A percentile compares a stretch with the other conserved stretches of the same genome.
These are phyloP conservation scores for Aquilaria sinensis DNA, from an alignment of 345 rosid species.

Conservation along the genomic window DNA sequence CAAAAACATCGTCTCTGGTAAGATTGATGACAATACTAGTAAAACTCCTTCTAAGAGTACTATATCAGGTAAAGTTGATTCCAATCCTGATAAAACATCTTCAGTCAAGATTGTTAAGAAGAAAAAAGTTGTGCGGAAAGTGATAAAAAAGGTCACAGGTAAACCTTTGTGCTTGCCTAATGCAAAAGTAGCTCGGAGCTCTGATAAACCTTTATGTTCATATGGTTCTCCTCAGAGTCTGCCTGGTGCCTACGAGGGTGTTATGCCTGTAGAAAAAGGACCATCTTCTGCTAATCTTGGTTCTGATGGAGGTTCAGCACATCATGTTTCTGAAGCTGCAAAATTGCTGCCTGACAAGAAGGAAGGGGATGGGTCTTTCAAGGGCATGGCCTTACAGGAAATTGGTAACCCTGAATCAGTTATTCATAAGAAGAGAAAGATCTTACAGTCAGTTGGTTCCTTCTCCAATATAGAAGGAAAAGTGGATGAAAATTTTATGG, in stretches of 20 bases:
- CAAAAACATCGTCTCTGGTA: no score
- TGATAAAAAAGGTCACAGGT: conserved; percentile 26
- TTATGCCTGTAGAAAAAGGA: conserved; percentile 18
- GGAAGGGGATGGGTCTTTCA: conserved; percentile 21
- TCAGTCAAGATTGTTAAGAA: conserved; percentile 38
- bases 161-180: conserved; percentile 14
- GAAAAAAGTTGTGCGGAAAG: conserved; percentile 44
- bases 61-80: conserved; percentile 28
- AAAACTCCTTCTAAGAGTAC: conserved; percentile 20
- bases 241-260: conserved; percentile 16
- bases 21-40: neutral
- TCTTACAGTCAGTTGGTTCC: conserved; percentile 22
- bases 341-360: conserved; percentile 18
- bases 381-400: conserved; percentile 20
- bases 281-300: conserved; percentile 12
- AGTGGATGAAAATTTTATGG: conserved; percentile 19
- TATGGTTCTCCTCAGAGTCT: conserved; percentile 12
- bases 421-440: conserved; percentile 26
- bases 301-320: conserved; percentile 18
- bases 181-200: conserved; percentile 17
- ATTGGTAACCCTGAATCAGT: conserved; percentile 12
- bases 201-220: conserved; percentile 15
- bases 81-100: conserved; percentile 24
- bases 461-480: conserved; percentile 26
- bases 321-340: conserved; percentile 19